Conservation (phyloP, 139 green algal species). For the Marvania coccoides region DNA sequence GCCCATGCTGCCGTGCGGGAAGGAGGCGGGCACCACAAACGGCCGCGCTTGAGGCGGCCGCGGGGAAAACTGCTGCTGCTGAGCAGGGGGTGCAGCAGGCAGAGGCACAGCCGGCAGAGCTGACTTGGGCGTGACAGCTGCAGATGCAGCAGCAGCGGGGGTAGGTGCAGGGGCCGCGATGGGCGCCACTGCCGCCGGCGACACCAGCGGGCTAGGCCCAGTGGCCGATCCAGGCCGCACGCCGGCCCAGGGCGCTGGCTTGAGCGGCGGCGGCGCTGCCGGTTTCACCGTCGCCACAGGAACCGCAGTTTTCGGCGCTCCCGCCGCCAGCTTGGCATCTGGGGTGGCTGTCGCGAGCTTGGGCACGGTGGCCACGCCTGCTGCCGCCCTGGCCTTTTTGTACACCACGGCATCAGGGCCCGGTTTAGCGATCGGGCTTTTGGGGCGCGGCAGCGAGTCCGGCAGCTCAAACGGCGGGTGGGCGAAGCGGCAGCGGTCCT, state of each 20-base stretch:
- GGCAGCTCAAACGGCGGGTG: slow-evolving; percentile 42
- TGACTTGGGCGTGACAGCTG: too few species aligned
- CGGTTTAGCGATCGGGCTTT: slow-evolving; percentile 27
- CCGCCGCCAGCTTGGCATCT: not conserved
- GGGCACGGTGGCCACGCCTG: too few species aligned
- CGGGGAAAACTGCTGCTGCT: not conserved
- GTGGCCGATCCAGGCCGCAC: not conserved
- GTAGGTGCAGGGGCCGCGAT: not conserved
- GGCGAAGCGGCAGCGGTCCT: slow-evolving; percentile 23
- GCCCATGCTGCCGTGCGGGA: too few species aligned
- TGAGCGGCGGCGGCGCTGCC: slow-evolving; percentile 8
- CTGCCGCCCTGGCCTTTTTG: not conserved
- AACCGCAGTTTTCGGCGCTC: not conserved
- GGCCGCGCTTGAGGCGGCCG: too few species aligned
- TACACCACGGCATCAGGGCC: slow-evolving; percentile 13
- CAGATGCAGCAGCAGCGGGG: too few species aligned
- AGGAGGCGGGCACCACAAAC: too few species aligned
- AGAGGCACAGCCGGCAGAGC: too few species aligned
- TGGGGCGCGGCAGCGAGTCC: slow-evolving; percentile 18
- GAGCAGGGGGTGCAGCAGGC: not conserved
- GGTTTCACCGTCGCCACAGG: not conserved
- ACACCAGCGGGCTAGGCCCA: too few species aligned
- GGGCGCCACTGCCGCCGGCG: not conserved
- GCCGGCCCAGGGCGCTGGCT: slow-evolving; percentile 20
- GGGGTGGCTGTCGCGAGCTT: not conserved